Base-by-base conservation (phyloP, 139 green algal species). In the Chlorella sp. region DNA sequence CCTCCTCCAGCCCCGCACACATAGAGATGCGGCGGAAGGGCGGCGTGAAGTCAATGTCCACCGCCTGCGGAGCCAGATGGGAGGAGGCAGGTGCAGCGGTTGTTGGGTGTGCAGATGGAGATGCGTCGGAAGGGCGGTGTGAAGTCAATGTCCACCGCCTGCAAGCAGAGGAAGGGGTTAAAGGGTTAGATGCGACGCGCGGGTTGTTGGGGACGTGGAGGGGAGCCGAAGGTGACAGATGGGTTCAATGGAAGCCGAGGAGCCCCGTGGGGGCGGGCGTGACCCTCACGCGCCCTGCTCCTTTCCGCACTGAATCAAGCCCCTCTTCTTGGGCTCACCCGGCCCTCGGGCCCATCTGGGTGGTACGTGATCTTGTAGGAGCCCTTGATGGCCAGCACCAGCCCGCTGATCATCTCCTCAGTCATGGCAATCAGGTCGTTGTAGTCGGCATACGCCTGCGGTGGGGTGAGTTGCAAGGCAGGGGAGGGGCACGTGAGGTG, bases 11-110 rank as follows among this genome's bases (percentile, higher is more conserved):
- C 12, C 94, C 96, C 13, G 89, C 80, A 23, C 93, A 82, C 95
- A 97, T 96, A 79, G 87, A 88, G 73, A 97, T 94, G 62, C 94
- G 88, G 80, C 85, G 88, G 93, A 95, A 98, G 4, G 95, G 95
- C n/a, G 96, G 97, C 30, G 95, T 97, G 90, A 99, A 99, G 94
- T 99, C 97, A 56, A 99, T 99, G 85, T 98, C 93, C 0, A 98
- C n/a, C n/a, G n/a, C n/a, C n/a, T n/a, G n/a, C n/a, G n/a, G n/a
- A n/a, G n/a, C n/a, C n/a, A n/a, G n/a, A n/a, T n/a, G n/a, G n/a
- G n/a, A n/a, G n/a, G n/a, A n/a, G n/a, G n/a, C n/a, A n/a, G n/a
- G n/a, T n/a, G n/a, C n/a, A n/a, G n/a, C n/a, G n/a, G n/a, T n/a
- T n/a, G n/a, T n/a, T n/a, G n/a, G n/a, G n/a, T n/a, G n/a, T n/a